Evolutionary conservation across 768 basidiomycete genomes (phyloP).

Genomic region (Calocybe cyanea): DNA sequence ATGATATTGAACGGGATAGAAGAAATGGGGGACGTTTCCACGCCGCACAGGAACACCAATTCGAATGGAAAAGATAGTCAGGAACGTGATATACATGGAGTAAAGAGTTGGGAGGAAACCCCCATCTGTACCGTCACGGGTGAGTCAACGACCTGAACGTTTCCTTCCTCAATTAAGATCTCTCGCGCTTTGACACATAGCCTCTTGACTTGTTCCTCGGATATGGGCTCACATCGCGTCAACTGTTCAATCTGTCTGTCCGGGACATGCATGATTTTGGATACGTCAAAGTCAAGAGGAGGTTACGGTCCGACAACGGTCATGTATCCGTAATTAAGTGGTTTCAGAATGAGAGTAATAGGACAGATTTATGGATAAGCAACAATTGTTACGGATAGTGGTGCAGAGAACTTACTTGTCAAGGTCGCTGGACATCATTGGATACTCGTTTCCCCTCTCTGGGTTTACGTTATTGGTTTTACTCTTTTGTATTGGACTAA

Average conservation of each 20-base stretch:
- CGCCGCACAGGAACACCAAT: conserved; percentile 15
- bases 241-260: conserved; percentile 92
- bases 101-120: conserved; percentile 12
- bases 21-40: background rate
- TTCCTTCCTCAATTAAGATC: conserved; percentile 95
- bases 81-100: conserved; percentile 7
- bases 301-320: background rate
- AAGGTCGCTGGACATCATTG: conserved; percentile 22
- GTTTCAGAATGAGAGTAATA: conserved; percentile 1
- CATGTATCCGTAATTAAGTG: background rate
- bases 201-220: conserved; percentile 93
- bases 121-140: conserved; percentile 80
- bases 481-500: no score
- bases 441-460: no score
- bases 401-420: conserved; percentile 18
- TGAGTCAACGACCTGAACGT: conserved; percentile 89
- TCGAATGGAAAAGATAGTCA: conserved; percentile 2
- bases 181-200: conserved; percentile 95
- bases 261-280: background rate
- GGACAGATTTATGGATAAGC: background rate
- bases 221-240: conserved; percentile 89
- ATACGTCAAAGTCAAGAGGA: conserved; percentile 2
- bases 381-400: background rate
- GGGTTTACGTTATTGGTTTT: no score
- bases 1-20: no score